phyloP scores from a whole-genome alignment of 441 rosid genomes.

The Pelargonium australe region DNA sequence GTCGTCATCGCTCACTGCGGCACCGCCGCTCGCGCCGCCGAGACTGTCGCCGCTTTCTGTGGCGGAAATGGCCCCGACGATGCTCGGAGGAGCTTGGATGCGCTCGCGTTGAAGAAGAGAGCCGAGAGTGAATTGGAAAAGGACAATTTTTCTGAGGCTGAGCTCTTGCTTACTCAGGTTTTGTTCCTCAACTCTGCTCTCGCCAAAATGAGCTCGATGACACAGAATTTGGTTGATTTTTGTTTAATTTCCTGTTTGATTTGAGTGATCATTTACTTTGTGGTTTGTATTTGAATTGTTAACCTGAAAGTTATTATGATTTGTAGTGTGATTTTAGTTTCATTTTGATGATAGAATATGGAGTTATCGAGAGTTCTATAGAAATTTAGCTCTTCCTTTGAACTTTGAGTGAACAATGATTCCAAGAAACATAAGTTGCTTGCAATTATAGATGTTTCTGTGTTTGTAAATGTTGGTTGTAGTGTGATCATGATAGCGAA shows the following conservation, averaged over 20 bases:
- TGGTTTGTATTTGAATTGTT: background rate
- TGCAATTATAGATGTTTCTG: background rate
- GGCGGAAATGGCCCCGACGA: conserved; percentile 23
- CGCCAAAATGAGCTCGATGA: too few species aligned
- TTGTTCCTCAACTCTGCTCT: too few species aligned
- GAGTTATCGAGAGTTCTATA: background rate
- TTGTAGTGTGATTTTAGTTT: too few species aligned
- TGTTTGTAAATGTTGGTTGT: background rate
- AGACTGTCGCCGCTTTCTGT: conserved; percentile 34
- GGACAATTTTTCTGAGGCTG: conserved; percentile 45
- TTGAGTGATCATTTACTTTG: background rate
- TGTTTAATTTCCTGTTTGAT: background rate
- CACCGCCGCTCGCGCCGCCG: conserved; percentile 61
- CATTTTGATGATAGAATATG: background rate
- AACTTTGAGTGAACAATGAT: too few species aligned
- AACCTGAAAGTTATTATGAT: too few species aligned
- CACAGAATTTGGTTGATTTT: background rate
- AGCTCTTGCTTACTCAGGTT: conserved; percentile 56
- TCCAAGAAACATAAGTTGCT: background rate
- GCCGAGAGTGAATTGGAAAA: conserved; percentile 43
- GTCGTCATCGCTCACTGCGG: conserved; percentile 53
- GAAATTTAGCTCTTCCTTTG: background rate
- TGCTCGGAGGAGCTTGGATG: conserved; percentile 33
- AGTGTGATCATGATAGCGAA: background rate
- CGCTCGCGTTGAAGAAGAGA: conserved; percentile 55